Base-by-base conservation (phyloP, 257 asterid species). In the Forsythia viridissima region DNA sequence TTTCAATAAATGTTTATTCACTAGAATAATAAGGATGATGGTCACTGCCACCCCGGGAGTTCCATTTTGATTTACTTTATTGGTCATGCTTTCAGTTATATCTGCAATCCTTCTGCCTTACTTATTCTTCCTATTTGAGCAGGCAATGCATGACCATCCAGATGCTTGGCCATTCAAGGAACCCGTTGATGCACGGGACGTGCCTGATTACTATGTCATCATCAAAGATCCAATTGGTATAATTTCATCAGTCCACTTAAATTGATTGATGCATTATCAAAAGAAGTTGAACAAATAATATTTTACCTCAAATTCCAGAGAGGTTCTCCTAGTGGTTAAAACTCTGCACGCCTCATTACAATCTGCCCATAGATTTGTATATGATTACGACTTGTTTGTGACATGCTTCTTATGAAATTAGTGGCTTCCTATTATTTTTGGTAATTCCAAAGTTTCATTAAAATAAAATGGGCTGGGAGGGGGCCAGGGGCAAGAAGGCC, bases 141-240 rank as follows among this genome's bases (percentile, higher is more conserved):
- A 95, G 99, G 90, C 86, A 82, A 88, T 92, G 98, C 86, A 78
- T 65, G 99, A 95, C 72, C 99, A 95, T 87, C 96, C 98, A n/a
- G 99, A 95, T 92, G 83, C 98, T 77, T 95, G 99, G 98, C 99
- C 99, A 40, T 95, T 95, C 87, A 95, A 87, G 84, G 99, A 95
- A 61, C 97, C 99, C 21, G 99, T 95, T 77, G 99, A 95, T 93
- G 92, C 91, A 71, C 93, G 97, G 30, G 99, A 95, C 66, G 99
- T 95, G 74, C 99, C 99, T 48, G 99, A 95, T 85, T 95, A 95
- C 82, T 93, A 95, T 44, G 97, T 93, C 30, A 91, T 95, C 87
- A 93, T 95, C 74, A 93, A 95, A 82, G 99, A 95, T 86, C 97
- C 98, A 48, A 93, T 95, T 88, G 98, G 98, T 92, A 90, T 51